Percentiles rank a stretch among this genome's conserved stretches.
phyloP scores from a whole-genome alignment of 495 filamentous ascomycete genomes.

The Podospora australis region DNA sequence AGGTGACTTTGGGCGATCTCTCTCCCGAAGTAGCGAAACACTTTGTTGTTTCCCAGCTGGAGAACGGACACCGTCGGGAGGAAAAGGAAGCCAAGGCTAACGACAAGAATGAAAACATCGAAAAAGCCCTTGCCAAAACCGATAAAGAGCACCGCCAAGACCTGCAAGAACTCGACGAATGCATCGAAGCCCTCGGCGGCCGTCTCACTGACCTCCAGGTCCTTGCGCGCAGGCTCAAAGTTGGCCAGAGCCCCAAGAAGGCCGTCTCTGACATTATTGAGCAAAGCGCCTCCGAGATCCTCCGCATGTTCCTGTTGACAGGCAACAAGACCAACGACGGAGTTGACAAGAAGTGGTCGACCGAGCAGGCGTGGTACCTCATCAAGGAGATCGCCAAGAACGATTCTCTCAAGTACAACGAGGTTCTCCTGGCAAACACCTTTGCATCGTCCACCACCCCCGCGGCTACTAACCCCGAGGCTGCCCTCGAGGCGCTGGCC shows the following conservation, averaged over 20 bases:
- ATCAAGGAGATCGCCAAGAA: conserved; percentile 63
- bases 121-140: conserved; percentile 12
- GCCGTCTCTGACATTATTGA: conserved; percentile 88
- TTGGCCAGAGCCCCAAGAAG: conserved; percentile 74
- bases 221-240: conserved; percentile 81
- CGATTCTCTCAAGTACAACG: conserved; percentile 68
- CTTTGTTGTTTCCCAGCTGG: conserved; percentile 81
- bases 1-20: conserved; percentile 78
- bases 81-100: conserved; percentile 12
- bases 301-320: conserved; percentile 80
- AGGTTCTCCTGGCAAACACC: conserved; percentile 66
- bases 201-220: conserved; percentile 91
- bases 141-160: conserved; percentile 39
- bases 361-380: conserved; percentile 84
- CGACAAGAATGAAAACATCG: conserved; percentile 2
- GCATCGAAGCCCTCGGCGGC: conserved; percentile 76
- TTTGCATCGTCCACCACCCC: conserved; percentile 51
- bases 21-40: conserved; percentile 78
- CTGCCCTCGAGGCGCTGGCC: conserved; percentile 69
- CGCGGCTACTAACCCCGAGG: conserved; percentile 49
- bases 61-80: conserved; percentile 27
- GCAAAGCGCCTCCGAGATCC: conserved; percentile 78
- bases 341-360: conserved; percentile 59
- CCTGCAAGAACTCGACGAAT: conserved; percentile 64
- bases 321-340: conserved; percentile 29